Conservation (phyloP, 2,329 filamentous ascomycete species). For the Hypomyces rosellus region DNA sequence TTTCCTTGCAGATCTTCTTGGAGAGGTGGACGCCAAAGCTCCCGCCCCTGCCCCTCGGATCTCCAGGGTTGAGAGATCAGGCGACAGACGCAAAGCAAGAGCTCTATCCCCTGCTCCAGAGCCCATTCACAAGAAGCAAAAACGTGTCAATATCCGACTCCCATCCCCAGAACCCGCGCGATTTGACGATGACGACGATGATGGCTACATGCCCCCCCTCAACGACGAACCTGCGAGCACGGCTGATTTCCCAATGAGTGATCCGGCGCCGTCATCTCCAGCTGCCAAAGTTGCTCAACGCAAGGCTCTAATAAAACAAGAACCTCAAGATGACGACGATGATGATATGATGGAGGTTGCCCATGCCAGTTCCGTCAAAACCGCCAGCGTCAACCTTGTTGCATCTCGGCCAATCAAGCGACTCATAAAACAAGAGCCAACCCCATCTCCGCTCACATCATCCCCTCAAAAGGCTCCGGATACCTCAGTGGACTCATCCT, state of each 20-base stretch:
- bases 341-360: constrained; percentile 86
- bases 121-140: constrained; percentile 50
- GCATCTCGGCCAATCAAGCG: constrained; percentile 69
- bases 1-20: constrained; percentile 78
- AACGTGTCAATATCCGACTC: constrained; percentile 43
- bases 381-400: constrained; percentile 74
- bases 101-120: constrained; percentile 67
- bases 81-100: constrained; percentile 71
- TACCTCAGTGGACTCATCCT: constrained; percentile 65
- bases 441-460: constrained; percentile 67
- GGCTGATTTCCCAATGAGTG: constrained; percentile 68
- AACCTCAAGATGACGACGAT: constrained; percentile 59
- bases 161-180: constrained; percentile 37
- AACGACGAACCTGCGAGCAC: constrained; percentile 53
- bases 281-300: constrained; percentile 71
- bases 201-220: constrained; percentile 47
- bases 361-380: constrained; percentile 62
- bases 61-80: constrained; percentile 61
- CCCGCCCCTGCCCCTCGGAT: constrained; percentile 47
- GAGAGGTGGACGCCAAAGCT: constrained; percentile 77
- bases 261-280: constrained; percentile 81
- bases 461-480: constrained; percentile 61
- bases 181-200: constrained; percentile 51
- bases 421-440: constrained; percentile 58
- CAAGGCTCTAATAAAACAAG: constrained; percentile 50